phyloP scores from a whole-genome alignment of 495 filamentous ascomycete species.

The Trichoderma gamsii region DNA sequence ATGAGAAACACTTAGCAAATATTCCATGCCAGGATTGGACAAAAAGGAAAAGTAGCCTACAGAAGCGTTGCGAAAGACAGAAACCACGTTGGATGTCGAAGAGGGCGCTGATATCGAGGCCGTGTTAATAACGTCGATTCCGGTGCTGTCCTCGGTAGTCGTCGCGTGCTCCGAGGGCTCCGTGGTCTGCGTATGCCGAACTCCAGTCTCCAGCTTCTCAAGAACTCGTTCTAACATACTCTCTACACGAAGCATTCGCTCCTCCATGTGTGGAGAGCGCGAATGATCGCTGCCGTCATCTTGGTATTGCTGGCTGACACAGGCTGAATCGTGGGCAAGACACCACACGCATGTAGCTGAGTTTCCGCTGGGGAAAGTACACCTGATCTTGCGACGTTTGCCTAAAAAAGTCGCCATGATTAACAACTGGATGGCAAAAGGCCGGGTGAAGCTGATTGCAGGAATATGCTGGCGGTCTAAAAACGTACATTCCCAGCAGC shows the following conservation, averaged over 20 bases:
- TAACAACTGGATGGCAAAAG: background rate
- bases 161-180: background rate
- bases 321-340: background rate
- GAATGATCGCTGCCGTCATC: background rate
- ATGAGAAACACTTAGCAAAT: background rate
- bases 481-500: slow-evolving; percentile 9
- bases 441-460: too few relatives aligned
- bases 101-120: background rate
- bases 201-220: background rate
- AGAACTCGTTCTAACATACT: background rate
- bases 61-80: background rate
- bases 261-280: background rate
- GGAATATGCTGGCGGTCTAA: background rate
- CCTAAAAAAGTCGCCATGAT: background rate
- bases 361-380: background rate
- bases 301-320: slow-evolving; percentile 1
- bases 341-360: background rate
- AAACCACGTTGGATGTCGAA: background rate
- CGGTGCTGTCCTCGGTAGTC: background rate
- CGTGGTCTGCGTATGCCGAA: background rate
- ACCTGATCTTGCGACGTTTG: slow-evolving; percentile 4
- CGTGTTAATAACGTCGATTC: background rate
- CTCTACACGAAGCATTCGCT: background rate
- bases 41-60: background rate
- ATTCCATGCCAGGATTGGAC: background rate